Evolutionary conservation across 148 eudicot genomes (phyloP).

Genomic region (Nepenthes gracilis): DNA sequence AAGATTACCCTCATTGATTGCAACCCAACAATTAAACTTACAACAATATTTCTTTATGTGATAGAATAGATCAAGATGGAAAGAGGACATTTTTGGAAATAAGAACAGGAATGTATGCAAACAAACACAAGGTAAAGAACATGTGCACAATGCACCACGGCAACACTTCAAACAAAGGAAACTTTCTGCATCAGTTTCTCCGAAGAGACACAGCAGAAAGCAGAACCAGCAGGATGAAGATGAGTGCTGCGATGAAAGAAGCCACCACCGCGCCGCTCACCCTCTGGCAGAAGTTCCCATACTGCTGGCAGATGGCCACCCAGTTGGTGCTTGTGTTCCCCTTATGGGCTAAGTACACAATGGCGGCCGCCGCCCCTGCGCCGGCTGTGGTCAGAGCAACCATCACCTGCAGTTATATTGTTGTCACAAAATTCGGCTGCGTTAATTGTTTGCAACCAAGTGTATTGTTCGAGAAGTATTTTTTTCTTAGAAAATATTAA

Average conservation of each 20-base stretch:
- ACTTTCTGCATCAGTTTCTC: conserved; percentile 11
- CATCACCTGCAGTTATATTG: conserved; percentile 25
- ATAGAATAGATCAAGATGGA: too few species aligned
- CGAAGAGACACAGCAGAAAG: conserved; percentile 58
- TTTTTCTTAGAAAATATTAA: neutral
- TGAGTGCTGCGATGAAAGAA: conserved; percentile 47
- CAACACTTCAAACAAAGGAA: too few species aligned
- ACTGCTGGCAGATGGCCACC: conserved; percentile 79
- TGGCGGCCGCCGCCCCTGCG: conserved; percentile 74
- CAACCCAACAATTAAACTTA: too few species aligned
- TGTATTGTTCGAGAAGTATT: too few species aligned
- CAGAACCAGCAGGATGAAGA: conserved; percentile 47
- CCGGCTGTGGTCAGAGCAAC: conserved; percentile 44
- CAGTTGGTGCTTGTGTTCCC: conserved; percentile 65
- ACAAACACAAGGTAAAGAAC: too few species aligned
- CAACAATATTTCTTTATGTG: too few species aligned
- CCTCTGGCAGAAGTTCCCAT: conserved; percentile 60
- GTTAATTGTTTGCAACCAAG: neutral
- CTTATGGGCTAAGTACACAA: conserved; percentile 81
- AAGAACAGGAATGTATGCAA: too few species aligned
- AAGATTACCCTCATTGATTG: too few species aligned
- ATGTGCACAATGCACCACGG: too few species aligned
- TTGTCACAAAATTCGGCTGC: neutral
- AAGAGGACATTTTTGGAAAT: too few species aligned
- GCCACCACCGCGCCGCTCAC: conserved; percentile 84